Evolutionary conservation across 805 yeast species (phyloP).

Genomic region (Wickerhamiella slavikovae): DNA sequence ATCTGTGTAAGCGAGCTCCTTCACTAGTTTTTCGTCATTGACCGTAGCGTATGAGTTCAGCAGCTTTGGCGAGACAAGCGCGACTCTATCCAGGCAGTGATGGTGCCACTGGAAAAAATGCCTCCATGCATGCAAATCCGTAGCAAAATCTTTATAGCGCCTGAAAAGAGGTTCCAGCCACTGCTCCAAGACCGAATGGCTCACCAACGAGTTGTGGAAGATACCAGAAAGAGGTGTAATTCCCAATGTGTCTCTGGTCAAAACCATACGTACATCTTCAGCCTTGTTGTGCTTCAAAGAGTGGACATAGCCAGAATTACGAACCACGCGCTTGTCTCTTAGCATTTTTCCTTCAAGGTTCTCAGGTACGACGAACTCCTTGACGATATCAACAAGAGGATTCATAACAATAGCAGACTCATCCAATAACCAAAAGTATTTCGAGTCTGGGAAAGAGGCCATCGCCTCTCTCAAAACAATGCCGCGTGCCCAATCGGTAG

Average conservation of each 20-base stretch:
- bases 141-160: constrained; percentile 38
- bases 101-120: constrained; percentile 96
- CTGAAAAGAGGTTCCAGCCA: constrained; percentile 60
- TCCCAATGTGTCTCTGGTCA: constrained; percentile 49
- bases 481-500: constrained; percentile 40
- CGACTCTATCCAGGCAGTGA: constrained; percentile 45
- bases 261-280: constrained; percentile 32
- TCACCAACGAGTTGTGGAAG: constrained; percentile 41
- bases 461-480: constrained; percentile 67
- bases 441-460: constrained; percentile 79
- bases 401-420: constrained; percentile 55
- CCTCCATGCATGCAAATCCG: constrained; percentile 37
- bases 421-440: constrained; percentile 78
- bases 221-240: constrained; percentile 53
- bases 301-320: constrained; percentile 16
- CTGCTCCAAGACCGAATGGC: constrained; percentile 52
- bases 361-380: constrained; percentile 39
- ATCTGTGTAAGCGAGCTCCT: constrained; percentile 12
- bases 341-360: constrained; percentile 41
- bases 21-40: constrained; percentile 7
- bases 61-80: constrained; percentile 44
- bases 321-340: constrained; percentile 52
- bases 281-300: constrained; percentile 45
- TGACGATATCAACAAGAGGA: constrained; percentile 34
- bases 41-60: constrained; percentile 21